phyloP scores from a whole-genome alignment of 139 green algal species.

The Auxenochlorella pyrenoidosa region DNA sequence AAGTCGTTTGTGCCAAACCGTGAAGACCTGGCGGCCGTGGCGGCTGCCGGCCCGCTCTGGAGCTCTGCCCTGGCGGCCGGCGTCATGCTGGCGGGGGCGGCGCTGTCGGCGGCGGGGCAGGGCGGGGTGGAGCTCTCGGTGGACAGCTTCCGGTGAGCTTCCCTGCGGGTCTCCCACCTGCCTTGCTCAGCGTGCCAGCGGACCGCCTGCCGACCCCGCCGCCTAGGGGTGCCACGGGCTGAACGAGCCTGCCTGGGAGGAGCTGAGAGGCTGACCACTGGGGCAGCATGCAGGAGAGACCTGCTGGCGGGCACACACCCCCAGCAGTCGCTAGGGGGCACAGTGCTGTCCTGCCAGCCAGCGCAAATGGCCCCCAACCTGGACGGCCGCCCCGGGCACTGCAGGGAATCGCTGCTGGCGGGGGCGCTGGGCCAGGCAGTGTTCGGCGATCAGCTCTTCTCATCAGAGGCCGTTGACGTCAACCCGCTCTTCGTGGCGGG shows the following conservation, averaged over 20 bases:
- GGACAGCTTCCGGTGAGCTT: constrained; percentile 63
- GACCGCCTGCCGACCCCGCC: too few species aligned
- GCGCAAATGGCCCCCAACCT: too few species aligned
- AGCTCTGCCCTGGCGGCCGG: constrained; percentile 52
- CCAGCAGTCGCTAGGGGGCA: too few species aligned
- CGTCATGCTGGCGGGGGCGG: constrained; percentile 67
- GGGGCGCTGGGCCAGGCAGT: constrained; percentile 44
- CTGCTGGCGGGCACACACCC: too few species aligned
- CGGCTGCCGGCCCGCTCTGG: constrained; percentile 61
- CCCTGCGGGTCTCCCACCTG: too few species aligned
- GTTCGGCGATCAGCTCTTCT: constrained; percentile 56
- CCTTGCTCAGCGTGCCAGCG: too few species aligned
- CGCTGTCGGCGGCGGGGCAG: constrained; percentile 53
- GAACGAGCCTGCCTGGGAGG: too few species aligned
- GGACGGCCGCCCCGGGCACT: too few species aligned
- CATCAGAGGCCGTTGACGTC: constrained; percentile 28
- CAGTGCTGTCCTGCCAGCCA: too few species aligned
- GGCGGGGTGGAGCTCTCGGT: constrained; percentile 69
- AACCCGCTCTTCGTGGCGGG: constrained; percentile 79
- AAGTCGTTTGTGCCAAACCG: constrained; percentile 54
- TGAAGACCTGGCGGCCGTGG: constrained; percentile 55
- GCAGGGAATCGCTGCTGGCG: constrained; percentile 58
- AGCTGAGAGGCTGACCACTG: too few species aligned
- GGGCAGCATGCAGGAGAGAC: too few species aligned
- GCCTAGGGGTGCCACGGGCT: too few species aligned